phyloP scores from a whole-genome alignment of 2,329 filamentous ascomycete genomes.

The Byssothecium circinans region DNA sequence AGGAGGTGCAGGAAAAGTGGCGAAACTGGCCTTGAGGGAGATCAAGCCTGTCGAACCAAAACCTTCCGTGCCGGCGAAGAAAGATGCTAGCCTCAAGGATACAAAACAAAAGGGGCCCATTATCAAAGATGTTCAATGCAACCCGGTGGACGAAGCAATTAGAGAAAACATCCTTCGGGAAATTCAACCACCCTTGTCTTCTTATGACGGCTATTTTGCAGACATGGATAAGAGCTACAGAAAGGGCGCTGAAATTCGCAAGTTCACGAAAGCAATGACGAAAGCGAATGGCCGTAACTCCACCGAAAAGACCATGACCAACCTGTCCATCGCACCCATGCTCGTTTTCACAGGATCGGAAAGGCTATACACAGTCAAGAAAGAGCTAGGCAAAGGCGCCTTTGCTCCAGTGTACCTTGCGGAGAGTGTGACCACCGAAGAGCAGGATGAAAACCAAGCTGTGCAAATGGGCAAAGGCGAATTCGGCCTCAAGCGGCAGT shows the following conservation, averaged over 20 bases:
- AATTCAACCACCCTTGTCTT: constrained; percentile 70
- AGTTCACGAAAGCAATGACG: constrained; percentile 69
- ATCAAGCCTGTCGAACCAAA: constrained; percentile 34
- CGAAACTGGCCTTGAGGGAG: constrained; percentile 57
- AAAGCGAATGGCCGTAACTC: constrained; percentile 59
- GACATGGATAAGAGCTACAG: constrained; percentile 66
- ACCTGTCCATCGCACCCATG: constrained; percentile 61
- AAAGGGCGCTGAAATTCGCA: constrained; percentile 75
- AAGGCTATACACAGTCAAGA: constrained; percentile 74
- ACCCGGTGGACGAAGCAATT: constrained; percentile 79
- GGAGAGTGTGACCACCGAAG: constrained; percentile 65
- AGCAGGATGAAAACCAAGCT: constrained; percentile 46
- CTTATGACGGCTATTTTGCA: constrained; percentile 80
- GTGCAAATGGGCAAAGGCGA: constrained; percentile 64
- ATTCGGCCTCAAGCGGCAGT: constrained; percentile 59
- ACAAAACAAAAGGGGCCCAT: constrained; percentile 65
- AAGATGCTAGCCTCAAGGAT: constrained; percentile 44
- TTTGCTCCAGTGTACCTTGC: constrained; percentile 95
- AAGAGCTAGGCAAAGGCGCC: constrained; percentile 87
- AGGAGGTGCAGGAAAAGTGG: constrained; percentile 47
- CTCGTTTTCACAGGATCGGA: constrained; percentile 68
- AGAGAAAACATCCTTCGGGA: constrained; percentile 74
- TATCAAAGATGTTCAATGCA: constrained; percentile 81
- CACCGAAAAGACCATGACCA: constrained; percentile 63
- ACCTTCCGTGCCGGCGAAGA: constrained; percentile 19